These are phyloP conservation scores for Cyclotella cryptica DNA, from an alignment of 108 stramenopile genomes.

Conservation along the genomic window DNA sequence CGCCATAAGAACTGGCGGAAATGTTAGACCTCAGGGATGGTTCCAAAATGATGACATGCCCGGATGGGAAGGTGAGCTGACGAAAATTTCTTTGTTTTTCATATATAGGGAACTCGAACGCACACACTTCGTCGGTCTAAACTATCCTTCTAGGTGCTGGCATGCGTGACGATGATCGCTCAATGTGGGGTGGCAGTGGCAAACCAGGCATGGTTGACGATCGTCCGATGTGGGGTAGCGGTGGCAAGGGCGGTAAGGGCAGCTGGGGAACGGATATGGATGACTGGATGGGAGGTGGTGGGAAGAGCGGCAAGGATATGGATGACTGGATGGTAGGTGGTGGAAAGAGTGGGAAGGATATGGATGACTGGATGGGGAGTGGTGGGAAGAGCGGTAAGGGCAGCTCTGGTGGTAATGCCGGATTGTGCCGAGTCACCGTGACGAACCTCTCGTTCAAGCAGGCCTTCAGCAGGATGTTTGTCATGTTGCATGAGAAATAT, in stretches of 20 bases:
- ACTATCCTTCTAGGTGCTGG: too few species aligned
- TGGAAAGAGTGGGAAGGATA: background rate
- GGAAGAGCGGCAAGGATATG: background rate
- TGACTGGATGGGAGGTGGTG: background rate
- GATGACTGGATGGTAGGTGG: background rate
- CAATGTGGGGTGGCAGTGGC: background rate
- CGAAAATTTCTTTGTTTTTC: too few species aligned
- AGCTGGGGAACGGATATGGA: background rate
- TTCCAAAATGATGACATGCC: background rate
- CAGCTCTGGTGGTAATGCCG: background rate
- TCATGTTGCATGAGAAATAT: constrained; percentile 24
- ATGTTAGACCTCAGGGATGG: background rate
- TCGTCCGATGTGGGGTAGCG: background rate
- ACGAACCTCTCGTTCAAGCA: constrained; percentile 40
- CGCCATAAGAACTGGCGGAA: background rate
- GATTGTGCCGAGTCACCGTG: constrained; percentile 20
- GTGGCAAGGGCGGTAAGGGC: background rate
- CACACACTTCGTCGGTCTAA: too few species aligned
- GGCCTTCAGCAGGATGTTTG: constrained; percentile 41
- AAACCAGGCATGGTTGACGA: background rate
- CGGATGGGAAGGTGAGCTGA: background rate
- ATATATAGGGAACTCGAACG: too few species aligned
- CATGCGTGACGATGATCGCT: too few species aligned
- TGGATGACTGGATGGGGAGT: background rate
- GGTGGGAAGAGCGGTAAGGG: constrained; percentile 2